Evolutionary conservation across 169 alveolate genomes (phyloP).

Genomic region (Plasmodium fragile): DNA sequence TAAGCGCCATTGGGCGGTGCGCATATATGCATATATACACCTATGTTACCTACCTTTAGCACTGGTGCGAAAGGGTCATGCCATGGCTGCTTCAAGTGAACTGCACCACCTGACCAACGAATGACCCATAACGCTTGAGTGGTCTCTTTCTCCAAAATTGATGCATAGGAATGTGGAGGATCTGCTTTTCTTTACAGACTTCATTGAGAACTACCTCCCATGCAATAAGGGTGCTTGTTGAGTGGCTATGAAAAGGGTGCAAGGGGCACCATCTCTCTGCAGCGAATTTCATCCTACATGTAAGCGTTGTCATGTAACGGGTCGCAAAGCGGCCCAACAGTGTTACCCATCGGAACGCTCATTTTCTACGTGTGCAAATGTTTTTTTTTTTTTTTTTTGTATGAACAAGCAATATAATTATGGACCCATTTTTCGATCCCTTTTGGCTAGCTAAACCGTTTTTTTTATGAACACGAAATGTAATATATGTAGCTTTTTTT

Average conservation of each 20-base stretch:
- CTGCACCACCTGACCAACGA: neutral
- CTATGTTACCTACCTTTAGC: neutral
- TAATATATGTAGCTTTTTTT: neutral
- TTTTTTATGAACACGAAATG: neutral
- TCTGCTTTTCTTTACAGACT: neutral
- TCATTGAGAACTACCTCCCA: neutral
- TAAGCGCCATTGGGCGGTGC: neutral
- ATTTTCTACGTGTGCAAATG: neutral
- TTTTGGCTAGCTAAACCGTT: slow-evolving; percentile 9
- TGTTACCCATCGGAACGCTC: neutral
- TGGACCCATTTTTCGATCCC: neutral
- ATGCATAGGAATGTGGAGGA: neutral
- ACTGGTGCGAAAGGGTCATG: neutral
- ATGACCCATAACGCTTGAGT: neutral
- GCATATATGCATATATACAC: neutral
- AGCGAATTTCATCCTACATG: neutral
- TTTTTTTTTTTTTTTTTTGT: neutral
- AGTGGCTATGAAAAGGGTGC: neutral
- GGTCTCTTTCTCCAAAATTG: neutral
- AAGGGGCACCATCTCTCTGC: neutral
- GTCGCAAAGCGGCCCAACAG: neutral
- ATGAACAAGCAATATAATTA: neutral
- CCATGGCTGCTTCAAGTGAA: neutral
- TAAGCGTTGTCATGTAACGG: neutral
- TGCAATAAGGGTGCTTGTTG: neutral